Base-by-base conservation (phyloP, 2,329 filamentous ascomycete species). In the Penicillium olsonii region DNA sequence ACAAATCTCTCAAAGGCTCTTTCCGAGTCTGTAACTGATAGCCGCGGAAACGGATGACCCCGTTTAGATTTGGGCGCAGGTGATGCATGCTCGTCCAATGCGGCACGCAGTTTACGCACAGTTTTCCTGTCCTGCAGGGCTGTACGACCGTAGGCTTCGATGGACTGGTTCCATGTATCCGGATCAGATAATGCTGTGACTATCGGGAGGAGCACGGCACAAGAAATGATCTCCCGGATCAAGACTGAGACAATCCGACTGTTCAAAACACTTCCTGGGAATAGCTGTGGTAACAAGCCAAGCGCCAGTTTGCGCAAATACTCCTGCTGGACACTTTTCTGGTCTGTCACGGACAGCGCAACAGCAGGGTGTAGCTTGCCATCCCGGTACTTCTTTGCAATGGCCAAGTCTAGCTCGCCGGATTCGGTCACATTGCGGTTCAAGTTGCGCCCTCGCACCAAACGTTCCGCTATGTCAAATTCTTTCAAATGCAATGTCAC, bases 131-230 rank as follows among this genome's bases (percentile, higher is more conserved):
- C 95, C 69, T 97, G 94, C 35, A 99, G 79, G 76, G 95, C 87
- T 20, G 87, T 87, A 42, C 89, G 85, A 15, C 91, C 85, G 70
- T 87, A 90, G 48, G 87, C 92, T 70, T 97, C 92, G 80, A 97
- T 90, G 52, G 96, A 72, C 69, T 96, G 92, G 64, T 99, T 97
- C 92, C 92, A 99, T 8, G 88, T 95, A 73, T 99, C 95, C 1
- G 95, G 92, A 60, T 99, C 92, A 5, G 89, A 84, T 15, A 99
- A 76, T 54, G 91, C 77, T 61, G 87, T 84, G 66, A 96, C 79
- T 18, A 95, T 75, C 0, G 94, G 94, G 35, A 84, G 85, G 31
- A 99, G 76, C 33, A 99, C 86, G n/a, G 90, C 90, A 69, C 94
- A 96, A 18, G 90, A 81, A n/a, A 96, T 84, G 53, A 99, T 87